A percentile compares a stretch with the other conserved stretches of the same genome.
Evolutionary conservation across 805 yeast genomes (phyloP).

Genomic region (Metschnikowia corniflorae): DNA sequence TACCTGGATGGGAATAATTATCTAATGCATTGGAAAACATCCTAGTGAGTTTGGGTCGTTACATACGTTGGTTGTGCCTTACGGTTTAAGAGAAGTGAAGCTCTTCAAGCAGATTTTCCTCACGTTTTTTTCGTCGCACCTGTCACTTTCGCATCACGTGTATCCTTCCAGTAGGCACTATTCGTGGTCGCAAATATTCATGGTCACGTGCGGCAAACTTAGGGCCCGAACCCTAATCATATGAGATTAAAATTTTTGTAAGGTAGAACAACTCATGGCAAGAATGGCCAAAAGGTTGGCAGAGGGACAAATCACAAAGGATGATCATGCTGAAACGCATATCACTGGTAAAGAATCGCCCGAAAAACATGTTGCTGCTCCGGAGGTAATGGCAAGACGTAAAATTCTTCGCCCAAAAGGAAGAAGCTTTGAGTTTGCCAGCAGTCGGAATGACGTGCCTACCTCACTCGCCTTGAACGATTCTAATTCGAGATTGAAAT

Average conservation of each 20-base stretch:
- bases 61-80: constrained; percentile 28
- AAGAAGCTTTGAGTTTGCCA: constrained; percentile 7
- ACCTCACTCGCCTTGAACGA: too few species aligned
- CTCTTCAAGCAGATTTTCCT: constrained; percentile 9
- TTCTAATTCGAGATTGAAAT: too few species aligned
- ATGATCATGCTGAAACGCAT: constrained; percentile 27
- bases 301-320: constrained; percentile 59
- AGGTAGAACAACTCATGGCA: too few species aligned
- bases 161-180: too few species aligned
- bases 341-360: constrained; percentile 37
- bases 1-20: too few species aligned
- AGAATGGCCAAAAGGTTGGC: constrained; percentile 69
- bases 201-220: too few species aligned
- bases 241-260: too few species aligned
- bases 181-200: too few species aligned
- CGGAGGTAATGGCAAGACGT: constrained; percentile 61
- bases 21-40: not conserved
- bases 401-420: constrained; percentile 61
- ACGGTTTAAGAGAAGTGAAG: constrained; percentile 20
- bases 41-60: constrained; percentile 14
- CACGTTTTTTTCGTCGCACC: constrained; percentile 13
- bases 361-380: constrained; percentile 39
- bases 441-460: too few species aligned
- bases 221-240: too few species aligned
- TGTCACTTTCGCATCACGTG: constrained; percentile 12